These are phyloP conservation scores for Coemansia sp. DNA, from an alignment of 192 early-diverging fungal species.

Conservation along the genomic window DNA sequence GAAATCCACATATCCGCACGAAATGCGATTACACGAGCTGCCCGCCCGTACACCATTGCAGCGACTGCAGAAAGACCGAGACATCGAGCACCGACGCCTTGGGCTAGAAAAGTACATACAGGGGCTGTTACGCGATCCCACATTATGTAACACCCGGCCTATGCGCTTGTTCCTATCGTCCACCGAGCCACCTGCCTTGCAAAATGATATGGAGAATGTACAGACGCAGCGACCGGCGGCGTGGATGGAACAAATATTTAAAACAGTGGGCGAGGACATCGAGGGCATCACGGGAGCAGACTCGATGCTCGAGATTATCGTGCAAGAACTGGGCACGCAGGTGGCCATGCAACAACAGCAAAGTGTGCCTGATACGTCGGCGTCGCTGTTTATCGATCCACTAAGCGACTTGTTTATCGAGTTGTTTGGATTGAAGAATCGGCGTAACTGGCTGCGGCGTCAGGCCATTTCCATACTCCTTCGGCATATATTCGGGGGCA, in stretches of 20 bases:
- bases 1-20: constrained; percentile 51
- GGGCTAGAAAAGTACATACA: constrained; percentile 75
- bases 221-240: not conserved
- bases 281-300: constrained; percentile 68
- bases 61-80: constrained; percentile 62
- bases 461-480: constrained; percentile 84
- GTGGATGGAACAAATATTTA: constrained; percentile 65
- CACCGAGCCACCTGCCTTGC: constrained; percentile 18
- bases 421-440: constrained; percentile 87
- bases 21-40: constrained; percentile 68
- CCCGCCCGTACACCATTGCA: constrained; percentile 72
- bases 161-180: constrained; percentile 73
- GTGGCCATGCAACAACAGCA: constrained; percentile 51
- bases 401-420: constrained; percentile 85
- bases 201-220: not conserved
- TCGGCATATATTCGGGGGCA: constrained; percentile 84
- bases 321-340: constrained; percentile 66
- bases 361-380: constrained; percentile 24
- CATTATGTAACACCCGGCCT: constrained; percentile 62
- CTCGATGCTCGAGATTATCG: constrained; percentile 71
- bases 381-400: constrained; percentile 62
- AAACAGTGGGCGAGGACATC: constrained; percentile 71
- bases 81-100: constrained; percentile 67
- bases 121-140: constrained; percentile 53
- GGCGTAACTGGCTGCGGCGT: constrained; percentile 84